Conservation (phyloP, 108 stramenopile species). For the Stephanodiscus triporus region DNA sequence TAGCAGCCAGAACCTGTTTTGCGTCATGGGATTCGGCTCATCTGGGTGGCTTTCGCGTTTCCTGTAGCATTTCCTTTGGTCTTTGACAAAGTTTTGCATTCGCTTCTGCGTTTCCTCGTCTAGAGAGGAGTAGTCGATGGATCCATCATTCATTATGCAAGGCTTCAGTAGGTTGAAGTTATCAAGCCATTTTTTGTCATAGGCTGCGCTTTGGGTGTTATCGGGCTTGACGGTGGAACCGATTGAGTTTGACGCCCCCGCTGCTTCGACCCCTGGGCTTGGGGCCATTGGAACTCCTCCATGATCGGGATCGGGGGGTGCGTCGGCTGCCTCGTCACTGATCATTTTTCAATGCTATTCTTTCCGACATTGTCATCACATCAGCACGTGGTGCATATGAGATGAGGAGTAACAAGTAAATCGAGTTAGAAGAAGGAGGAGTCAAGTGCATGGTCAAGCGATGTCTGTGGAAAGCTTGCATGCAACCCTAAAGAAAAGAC, state of each 20-base stretch:
- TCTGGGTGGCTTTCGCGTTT: slow-evolving; percentile 17
- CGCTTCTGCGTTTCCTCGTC: slow-evolving; percentile 18
- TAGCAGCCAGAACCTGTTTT: slow-evolving; percentile 14
- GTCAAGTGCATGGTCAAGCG: neutral
- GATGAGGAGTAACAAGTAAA: neutral
- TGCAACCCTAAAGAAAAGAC: neutral
- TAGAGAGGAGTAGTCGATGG: slow-evolving; percentile 19
- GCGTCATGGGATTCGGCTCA: slow-evolving; percentile 18
- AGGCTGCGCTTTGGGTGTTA: neutral
- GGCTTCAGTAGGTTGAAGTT: slow-evolving; percentile 18
- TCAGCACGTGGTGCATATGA: neutral
- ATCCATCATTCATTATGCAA: slow-evolving; percentile 23
- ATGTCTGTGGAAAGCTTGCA: neutral
- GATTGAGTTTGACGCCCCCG: neutral
- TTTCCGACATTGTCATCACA: neutral
- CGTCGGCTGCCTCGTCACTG: neutral
- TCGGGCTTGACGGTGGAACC: neutral
- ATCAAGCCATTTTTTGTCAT: slow-evolving; percentile 21
- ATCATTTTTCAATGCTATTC: neutral
- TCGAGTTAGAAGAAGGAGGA: neutral
- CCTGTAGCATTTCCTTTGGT: slow-evolving; percentile 27
- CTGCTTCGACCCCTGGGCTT: neutral
- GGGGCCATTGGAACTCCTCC: neutral
- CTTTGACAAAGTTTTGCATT: slow-evolving; percentile 24
- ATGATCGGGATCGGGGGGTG: neutral